A percentile compares a stretch with the other conserved stretches of the same genome.
These are phyloP conservation scores for Capsella bursapastoris DNA, from an alignment of 345 rosid genomes.

Conservation along the genomic window DNA sequence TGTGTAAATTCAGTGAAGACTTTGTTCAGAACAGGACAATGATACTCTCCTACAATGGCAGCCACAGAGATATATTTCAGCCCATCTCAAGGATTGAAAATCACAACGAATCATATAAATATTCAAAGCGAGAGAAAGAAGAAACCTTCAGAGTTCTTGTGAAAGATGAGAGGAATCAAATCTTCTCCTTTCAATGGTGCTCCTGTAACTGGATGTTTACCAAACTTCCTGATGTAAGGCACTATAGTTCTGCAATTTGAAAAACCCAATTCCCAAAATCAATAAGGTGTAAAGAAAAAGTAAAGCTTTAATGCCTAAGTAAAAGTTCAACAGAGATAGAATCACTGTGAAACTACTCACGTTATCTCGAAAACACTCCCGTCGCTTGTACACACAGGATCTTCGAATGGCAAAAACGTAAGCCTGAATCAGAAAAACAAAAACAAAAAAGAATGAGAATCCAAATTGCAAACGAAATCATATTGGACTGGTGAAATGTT, in stretches of 20 bases:
- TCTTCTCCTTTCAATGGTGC: slow-evolving; percentile 71
- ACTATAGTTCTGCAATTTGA: slow-evolving; percentile 63
- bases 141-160: slow-evolving; percentile 86
- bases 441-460: background rate
- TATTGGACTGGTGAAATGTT: background rate
- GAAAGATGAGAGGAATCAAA: slow-evolving; percentile 76
- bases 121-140: background rate
- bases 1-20: slow-evolving; percentile 92
- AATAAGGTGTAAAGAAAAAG: background rate
- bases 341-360: slow-evolving; percentile 49
- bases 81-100: background rate
- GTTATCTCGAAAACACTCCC: slow-evolving; percentile 90
- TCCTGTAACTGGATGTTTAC: slow-evolving; percentile 90
- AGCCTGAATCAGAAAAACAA: slow-evolving; percentile 58
- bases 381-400: slow-evolving; percentile 75
- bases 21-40: slow-evolving; percentile 90
- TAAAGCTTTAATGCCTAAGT: background rate
- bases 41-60: slow-evolving; percentile 70
- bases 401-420: slow-evolving; percentile 83
- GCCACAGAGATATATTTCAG: background rate
- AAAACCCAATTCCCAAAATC: slow-evolving; percentile 1
- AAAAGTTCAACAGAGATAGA: background rate
- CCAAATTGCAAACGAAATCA: background rate
- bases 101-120: slow-evolving; percentile 9
- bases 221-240: slow-evolving; percentile 82